phyloP scores from a whole-genome alignment of 805 yeast species.

The Cyberlindnera maclurae region DNA sequence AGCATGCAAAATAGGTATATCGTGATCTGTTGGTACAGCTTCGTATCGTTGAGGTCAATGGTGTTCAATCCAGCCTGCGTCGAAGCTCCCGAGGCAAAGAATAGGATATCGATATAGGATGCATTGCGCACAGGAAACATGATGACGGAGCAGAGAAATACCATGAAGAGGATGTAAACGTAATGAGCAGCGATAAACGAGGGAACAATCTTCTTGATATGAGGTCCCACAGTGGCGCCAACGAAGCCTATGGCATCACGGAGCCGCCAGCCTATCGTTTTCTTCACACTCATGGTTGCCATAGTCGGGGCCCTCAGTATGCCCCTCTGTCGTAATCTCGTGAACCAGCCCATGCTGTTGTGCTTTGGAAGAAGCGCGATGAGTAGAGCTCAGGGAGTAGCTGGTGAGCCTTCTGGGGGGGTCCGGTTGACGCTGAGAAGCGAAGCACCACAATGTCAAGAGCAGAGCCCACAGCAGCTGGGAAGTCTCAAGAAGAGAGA shows the following conservation, averaged over 20 bases:
- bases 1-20: slow-evolving; percentile 56
- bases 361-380: too few species aligned
- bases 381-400: too few species aligned
- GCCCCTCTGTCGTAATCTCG: not conserved
- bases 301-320: slow-evolving; percentile 1
- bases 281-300: slow-evolving; percentile 19
- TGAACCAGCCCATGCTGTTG: not conserved
- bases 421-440: too few species aligned
- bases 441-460: too few species aligned
- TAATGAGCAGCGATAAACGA: slow-evolving; percentile 58
- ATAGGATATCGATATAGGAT: slow-evolving; percentile 70
- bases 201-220: slow-evolving; percentile 33
- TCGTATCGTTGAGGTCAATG: slow-evolving; percentile 53
- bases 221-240: slow-evolving; percentile 27
- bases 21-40: slow-evolving; percentile 73
- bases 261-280: slow-evolving; percentile 32
- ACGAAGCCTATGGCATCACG: slow-evolving; percentile 30
- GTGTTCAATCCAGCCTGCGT: slow-evolving; percentile 94
- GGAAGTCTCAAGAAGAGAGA: too few species aligned
- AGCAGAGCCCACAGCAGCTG: too few species aligned
- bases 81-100: slow-evolving; percentile 66
- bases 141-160: slow-evolving; percentile 64
- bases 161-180: slow-evolving; percentile 53
- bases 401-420: too few species aligned
- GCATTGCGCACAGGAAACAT: slow-evolving; percentile 67